A percentile compares a stretch with the other conserved stretches of the same genome.
These are phyloP conservation scores for Trametes sanguinea DNA, from an alignment of 768 basidiomycete genomes.

Conservation along the genomic window DNA sequence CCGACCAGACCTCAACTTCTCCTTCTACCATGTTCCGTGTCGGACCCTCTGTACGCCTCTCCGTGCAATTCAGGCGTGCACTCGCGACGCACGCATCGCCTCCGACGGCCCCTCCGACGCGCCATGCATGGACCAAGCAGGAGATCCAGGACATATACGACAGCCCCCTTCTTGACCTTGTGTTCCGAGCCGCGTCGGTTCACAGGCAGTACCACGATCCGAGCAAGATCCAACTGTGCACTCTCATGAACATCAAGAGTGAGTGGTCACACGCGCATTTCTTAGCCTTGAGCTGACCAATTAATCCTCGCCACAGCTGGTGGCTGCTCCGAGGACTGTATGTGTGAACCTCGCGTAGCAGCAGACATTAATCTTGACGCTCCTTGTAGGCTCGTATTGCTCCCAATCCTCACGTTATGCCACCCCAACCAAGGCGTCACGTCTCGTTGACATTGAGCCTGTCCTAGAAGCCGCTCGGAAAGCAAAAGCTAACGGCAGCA, in stretches of 20 bases:
- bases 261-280: constrained; percentile 40
- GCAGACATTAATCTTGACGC: constrained; percentile 17
- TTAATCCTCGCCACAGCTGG: constrained; percentile 57
- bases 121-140: constrained; percentile 70
- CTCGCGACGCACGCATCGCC: constrained; percentile 63
- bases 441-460: constrained; percentile 85
- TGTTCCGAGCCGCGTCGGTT: constrained; percentile 81
- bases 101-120: constrained; percentile 34
- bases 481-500: constrained; percentile 96
- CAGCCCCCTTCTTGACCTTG: constrained; percentile 81
- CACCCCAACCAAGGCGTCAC: constrained; percentile 86
- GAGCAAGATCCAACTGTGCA: constrained; percentile 91
- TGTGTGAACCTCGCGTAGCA: constrained; percentile 31
- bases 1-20: background rate
- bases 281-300: constrained; percentile 12
- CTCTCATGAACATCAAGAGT: constrained; percentile 99
- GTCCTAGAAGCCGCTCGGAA: constrained; percentile 90
- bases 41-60: constrained; percentile 21
- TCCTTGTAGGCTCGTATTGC: constrained; percentile 82
- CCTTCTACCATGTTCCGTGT: constrained; percentile 43
- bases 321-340: constrained; percentile 95
- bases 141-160: constrained; percentile 90
- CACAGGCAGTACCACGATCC: constrained; percentile 90
- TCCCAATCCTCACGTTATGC: constrained; percentile 95
- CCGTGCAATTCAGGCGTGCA: constrained; percentile 41